phyloP scores from a whole-genome alignment of 2,329 filamentous ascomycete genomes.

The Rhinocladiella mackenziei region DNA sequence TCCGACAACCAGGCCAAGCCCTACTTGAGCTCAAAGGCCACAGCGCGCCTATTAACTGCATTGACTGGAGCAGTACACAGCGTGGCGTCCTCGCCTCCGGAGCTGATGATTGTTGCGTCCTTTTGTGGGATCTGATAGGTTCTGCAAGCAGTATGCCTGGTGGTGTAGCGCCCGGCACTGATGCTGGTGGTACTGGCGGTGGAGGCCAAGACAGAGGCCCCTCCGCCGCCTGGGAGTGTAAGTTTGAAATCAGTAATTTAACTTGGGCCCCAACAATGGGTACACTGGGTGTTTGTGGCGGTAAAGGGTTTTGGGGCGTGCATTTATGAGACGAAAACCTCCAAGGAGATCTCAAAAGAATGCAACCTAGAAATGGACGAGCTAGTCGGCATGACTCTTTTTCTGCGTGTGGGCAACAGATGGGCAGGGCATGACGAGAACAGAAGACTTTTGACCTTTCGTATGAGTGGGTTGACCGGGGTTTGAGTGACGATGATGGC shows the following conservation, averaged over 20 bases:
- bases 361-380: background rate
- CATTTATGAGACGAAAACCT: conserved; percentile 22
- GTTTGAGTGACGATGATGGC: no score
- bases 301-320: conserved; percentile 45
- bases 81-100: conserved; percentile 87
- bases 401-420: no score
- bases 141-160: conserved; percentile 18
- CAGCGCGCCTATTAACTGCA: conserved; percentile 77
- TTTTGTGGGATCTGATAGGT: conserved; percentile 90
- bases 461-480: no score
- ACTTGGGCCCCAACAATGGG: conserved; percentile 46
- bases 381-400: background rate
- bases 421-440: no score
- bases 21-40: conserved; percentile 90
- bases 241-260: conserved; percentile 46
- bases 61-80: conserved; percentile 89
- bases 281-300: conserved; percentile 44
- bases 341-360: background rate
- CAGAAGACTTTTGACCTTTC: no score
- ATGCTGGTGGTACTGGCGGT: conserved; percentile 14
- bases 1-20: conserved; percentile 91
- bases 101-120: conserved; percentile 83
- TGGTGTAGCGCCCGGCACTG: conserved; percentile 20
- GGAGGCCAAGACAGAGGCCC: conserved; percentile 40
- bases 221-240: conserved; percentile 44